Percentiles rank a stretch among this genome's conserved stretches.
Evolutionary conservation across 768 basidiomycete genomes (phyloP).

Genomic region (Lentinula aciculospora): DNA sequence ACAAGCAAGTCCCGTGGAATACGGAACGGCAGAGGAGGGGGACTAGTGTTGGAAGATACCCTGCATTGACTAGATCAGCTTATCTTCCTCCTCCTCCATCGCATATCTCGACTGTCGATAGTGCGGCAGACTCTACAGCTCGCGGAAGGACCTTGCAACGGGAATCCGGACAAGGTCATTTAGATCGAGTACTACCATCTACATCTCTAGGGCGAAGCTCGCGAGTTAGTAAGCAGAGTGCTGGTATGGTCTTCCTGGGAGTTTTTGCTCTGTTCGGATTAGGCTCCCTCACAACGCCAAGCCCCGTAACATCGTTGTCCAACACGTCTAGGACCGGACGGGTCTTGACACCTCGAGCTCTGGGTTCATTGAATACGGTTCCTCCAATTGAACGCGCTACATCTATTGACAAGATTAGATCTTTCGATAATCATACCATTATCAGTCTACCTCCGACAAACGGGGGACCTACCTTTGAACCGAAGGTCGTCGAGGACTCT

Average conservation of each 20-base stretch:
- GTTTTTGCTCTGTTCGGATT: constrained; percentile 71
- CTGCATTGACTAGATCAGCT: constrained; percentile 23
- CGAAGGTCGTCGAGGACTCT: constrained; percentile 19
- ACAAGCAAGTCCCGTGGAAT: constrained; percentile 66
- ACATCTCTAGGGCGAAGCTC: constrained; percentile 36
- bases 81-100: constrained; percentile 26
- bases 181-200: constrained; percentile 17
- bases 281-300: constrained; percentile 38
- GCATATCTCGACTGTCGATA: constrained; percentile 27
- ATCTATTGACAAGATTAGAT: not conserved
- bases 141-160: constrained; percentile 45
- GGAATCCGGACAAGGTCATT: constrained; percentile 20
- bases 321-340: constrained; percentile 29
- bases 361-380: not conserved
- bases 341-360: constrained; percentile 31
- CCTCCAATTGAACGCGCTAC: not conserved
- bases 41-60: constrained; percentile 38
- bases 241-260: constrained; percentile 78
- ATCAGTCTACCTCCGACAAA: constrained; percentile 5
- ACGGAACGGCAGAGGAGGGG: constrained; percentile 42
- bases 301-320: constrained; percentile 11
- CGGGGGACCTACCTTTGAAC: constrained; percentile 11
- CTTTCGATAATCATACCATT: constrained; percentile 8
- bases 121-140: constrained; percentile 18
- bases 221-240: constrained; percentile 63